Base-by-base conservation (phyloP, 495 filamentous ascomycete species). In the Apodospora peruviana region DNA sequence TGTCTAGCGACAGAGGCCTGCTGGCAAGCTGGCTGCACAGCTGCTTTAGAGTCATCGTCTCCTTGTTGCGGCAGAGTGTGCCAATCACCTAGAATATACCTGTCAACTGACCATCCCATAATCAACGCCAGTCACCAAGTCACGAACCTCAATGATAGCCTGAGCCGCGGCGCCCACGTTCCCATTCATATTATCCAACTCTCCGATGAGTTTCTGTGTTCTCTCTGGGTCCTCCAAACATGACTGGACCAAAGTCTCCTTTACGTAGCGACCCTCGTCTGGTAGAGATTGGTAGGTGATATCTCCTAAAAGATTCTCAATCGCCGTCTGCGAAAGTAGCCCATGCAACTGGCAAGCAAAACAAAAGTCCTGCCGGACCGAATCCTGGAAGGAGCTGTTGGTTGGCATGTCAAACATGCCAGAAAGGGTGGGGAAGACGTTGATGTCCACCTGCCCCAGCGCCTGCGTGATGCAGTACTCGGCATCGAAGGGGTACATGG, bases 101-200 rank as follows among this genome's bases (percentile, higher is more conserved):
- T 21, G n/a, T 51, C 23, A 56, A 35, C 22, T 17, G 18, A 11
- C 24, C 9, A 18, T 11, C 8, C 2, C 22, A 35, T 5, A 14
- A 21, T n/a, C 16, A 10, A 24, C n/a, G 7, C 10, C n/a, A 40
- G 2, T 17, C 10, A 5, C 22, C 9, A 11, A 48, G 29, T 24
- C 5, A 55, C 60, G 44, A 68, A 90, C 86, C 72, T 96, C 88
- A 24, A 84, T 80, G 16, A 97, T 73, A 7, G 90, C 88, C 37
- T 81, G 81, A 20, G 87, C 88, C 23, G 93, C 89, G 2, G 91
- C 90, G 17, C 88, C 93, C 1, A 89, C 87, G 67, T 98, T 97
- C 0, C 93, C 93, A 60, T 95, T 89, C 76, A 95, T 88, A n/a
- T 83, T 84, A 52, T 95, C 90, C 47, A 97, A 75, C 57, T 95